Evolutionary conservation across 305 asterid genomes (phyloP).

Genomic region (Fraxinus dipetala): DNA sequence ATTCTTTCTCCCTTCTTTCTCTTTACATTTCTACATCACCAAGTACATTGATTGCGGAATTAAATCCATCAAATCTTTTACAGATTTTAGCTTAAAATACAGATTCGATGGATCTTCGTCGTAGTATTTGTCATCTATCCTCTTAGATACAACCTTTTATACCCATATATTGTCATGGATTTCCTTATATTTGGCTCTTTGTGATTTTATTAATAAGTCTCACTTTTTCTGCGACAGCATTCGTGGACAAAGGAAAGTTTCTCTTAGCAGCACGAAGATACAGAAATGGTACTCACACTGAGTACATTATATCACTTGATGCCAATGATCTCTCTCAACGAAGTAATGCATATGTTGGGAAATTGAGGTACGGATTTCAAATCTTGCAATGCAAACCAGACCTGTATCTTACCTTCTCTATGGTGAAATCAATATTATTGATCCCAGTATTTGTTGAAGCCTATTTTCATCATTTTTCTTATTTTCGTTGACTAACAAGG

Average conservation of each 20-base stretch:
- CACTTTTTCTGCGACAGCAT: slow-evolving; percentile 44
- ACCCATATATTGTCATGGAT: background rate
- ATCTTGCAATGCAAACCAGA: slow-evolving; percentile 15
- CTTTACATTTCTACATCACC: background rate
- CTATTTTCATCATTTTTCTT: background rate
- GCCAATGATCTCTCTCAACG: slow-evolving; percentile 81
- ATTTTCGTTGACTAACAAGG: background rate
- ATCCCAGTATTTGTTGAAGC: background rate
- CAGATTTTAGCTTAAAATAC: background rate
- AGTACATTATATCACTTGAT: slow-evolving; percentile 79
- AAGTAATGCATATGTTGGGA: slow-evolving; percentile 91
- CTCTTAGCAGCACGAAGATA: slow-evolving; percentile 84
- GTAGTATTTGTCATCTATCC: background rate
- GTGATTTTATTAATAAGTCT: background rate
- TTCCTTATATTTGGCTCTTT: background rate
- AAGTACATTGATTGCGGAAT: background rate
- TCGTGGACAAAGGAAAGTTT: slow-evolving; percentile 80
- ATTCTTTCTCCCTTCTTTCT: background rate
- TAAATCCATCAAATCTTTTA: background rate
- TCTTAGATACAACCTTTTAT: background rate
- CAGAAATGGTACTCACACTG: slow-evolving; percentile 76
- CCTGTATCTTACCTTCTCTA: background rate
- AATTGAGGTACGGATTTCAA: slow-evolving; percentile 56
- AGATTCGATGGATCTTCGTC: background rate
- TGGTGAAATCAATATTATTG: background rate